Percentiles rank a stretch among this genome's conserved stretches.
Evolutionary conservation across 2,329 filamentous ascomycete species (phyloP).

Genomic region (Ophiostoma himal-ulmi): DNA sequence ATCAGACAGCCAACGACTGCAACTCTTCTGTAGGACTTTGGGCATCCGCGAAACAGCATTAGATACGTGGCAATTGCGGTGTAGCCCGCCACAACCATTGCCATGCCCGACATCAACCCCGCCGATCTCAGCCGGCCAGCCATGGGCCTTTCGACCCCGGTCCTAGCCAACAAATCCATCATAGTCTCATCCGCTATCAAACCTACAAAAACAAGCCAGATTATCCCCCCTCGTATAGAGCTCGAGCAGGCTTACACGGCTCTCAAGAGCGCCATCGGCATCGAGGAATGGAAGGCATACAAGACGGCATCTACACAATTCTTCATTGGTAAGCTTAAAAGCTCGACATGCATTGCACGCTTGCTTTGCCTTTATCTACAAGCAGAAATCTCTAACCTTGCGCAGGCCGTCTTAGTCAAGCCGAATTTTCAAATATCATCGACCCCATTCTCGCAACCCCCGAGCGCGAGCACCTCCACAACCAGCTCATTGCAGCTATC

Average conservation of each 20-base stretch:
- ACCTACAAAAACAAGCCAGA: slow-evolving; percentile 54
- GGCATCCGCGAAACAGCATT: not conserved
- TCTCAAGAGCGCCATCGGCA: slow-evolving; percentile 54
- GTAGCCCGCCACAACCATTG: slow-evolving; percentile 10
- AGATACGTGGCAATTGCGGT: not conserved
- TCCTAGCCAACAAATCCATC: slow-evolving; percentile 53
- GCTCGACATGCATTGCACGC: not conserved
- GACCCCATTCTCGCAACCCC: slow-evolving; percentile 54
- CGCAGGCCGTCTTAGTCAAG: slow-evolving; percentile 57
- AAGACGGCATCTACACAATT: slow-evolving; percentile 60
- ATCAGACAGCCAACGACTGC: not conserved
- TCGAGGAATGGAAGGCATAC: slow-evolving; percentile 59
- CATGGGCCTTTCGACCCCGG: slow-evolving; percentile 52
- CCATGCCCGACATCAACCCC: slow-evolving; percentile 65
- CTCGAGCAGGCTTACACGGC: slow-evolving; percentile 59
- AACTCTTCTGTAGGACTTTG: not conserved
- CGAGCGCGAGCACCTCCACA: slow-evolving; percentile 59
- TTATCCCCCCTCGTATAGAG: slow-evolving; percentile 61
- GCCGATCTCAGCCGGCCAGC: slow-evolving; percentile 60
- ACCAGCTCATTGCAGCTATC: slow-evolving; percentile 61
- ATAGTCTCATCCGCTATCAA: slow-evolving; percentile 48
- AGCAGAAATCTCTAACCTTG: not conserved
- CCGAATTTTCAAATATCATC: slow-evolving; percentile 53
- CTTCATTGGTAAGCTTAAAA: slow-evolving; percentile 46
- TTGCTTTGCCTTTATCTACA: not conserved